These are phyloP conservation scores for Cornus kousa DNA, from an alignment of 148 eudicot genomes.

Conservation along the genomic window DNA sequence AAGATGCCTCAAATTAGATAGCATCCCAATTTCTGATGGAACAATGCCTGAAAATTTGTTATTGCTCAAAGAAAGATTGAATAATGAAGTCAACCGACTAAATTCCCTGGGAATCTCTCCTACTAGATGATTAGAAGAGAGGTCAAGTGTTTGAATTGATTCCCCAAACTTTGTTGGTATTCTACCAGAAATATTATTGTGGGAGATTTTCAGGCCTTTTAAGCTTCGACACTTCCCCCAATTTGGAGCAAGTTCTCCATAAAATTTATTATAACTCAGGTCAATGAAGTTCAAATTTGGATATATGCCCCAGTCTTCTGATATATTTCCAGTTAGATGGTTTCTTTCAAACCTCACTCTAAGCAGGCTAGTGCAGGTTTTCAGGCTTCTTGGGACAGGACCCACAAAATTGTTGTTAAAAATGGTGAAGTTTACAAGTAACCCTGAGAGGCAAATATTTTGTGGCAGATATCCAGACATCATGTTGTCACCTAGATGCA, in stretches of 20 bases:
- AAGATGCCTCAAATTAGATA: slow-evolving; percentile 3
- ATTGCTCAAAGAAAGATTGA: background rate
- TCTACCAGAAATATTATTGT: background rate
- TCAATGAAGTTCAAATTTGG: slow-evolving; percentile 6
- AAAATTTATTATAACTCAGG: slow-evolving; percentile 6
- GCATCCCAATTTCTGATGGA: slow-evolving; percentile 4
- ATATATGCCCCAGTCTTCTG: slow-evolving; percentile 13
- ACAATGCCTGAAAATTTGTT: slow-evolving; percentile 5
- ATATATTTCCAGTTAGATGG: background rate
- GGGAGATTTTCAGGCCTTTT: background rate
- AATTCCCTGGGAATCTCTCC: background rate
- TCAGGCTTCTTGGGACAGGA: slow-evolving; percentile 6
- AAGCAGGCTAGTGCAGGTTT: background rate
- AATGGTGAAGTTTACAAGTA: background rate
- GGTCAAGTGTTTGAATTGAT: background rate
- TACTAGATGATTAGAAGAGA: background rate
- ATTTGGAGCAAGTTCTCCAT: slow-evolving; percentile 1
- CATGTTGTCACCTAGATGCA: background rate
- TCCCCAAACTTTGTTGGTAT: background rate
- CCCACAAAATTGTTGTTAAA: background rate
- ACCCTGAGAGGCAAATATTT: background rate
- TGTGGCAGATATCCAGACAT: background rate
- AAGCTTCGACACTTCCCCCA: background rate
- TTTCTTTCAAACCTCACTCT: slow-evolving; percentile 7
- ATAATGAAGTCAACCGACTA: background rate